Evolutionary conservation across 2,329 filamentous ascomycete genomes (phyloP).

Genomic region (Pezicula rhizophila): DNA sequence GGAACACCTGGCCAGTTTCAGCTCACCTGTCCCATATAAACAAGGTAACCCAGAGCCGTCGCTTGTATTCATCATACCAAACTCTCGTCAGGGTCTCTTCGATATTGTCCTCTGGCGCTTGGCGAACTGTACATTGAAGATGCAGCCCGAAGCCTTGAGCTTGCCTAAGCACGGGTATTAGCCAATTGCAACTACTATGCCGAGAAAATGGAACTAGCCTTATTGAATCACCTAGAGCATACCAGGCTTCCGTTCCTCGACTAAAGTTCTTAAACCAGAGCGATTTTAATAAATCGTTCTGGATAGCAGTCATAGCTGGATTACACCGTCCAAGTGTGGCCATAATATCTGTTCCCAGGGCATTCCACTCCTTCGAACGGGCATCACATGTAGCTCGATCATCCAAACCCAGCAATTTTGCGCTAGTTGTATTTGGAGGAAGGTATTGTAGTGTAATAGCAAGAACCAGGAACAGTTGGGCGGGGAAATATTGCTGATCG

Average conservation of each 20-base stretch:
- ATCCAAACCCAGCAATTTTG: neutral
- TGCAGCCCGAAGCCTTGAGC: conserved; percentile 2
- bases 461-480: neutral
- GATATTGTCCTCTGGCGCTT: neutral
- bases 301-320: neutral
- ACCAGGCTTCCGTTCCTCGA: conserved; percentile 1
- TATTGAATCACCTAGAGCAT: conserved; percentile 1
- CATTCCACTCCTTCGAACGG: neutral
- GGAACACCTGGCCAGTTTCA: neutral
- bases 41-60: conserved; percentile 2
- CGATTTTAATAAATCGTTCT: neutral
- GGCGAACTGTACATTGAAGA: neutral
- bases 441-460: neutral
- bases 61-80: conserved; percentile 4
- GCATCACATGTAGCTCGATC: neutral
- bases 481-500: neutral
- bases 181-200: neutral
- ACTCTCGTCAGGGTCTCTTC: neutral
- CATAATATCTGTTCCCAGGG: neutral
- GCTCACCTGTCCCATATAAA: conserved; percentile 3
- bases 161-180: neutral
- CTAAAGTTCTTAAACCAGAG: conserved; percentile 1
- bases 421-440: neutral
- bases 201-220: neutral
- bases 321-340: neutral